phyloP scores from a whole-genome alignment of 2,329 filamentous ascomycete species.

The Aureobasidium sp. region DNA sequence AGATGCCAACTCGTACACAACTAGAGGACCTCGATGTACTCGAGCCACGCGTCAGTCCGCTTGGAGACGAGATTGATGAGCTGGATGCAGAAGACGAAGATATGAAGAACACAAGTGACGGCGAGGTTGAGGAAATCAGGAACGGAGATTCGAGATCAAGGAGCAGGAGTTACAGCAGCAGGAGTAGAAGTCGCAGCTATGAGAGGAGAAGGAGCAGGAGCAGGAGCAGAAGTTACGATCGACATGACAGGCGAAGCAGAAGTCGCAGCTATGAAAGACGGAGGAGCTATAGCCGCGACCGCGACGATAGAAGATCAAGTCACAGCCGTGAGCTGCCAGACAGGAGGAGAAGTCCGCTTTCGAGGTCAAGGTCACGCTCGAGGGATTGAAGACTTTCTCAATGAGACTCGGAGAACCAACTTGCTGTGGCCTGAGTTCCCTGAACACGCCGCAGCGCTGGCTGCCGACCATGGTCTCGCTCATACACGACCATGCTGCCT shows the following conservation, averaged over 20 bases:
- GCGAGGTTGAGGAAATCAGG: conserved; percentile 18
- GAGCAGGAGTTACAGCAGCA: conserved; percentile 1
- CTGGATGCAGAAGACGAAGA: conserved; percentile 48
- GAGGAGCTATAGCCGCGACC: neutral
- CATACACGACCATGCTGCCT: too few relatives aligned
- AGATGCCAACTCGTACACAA: conserved; percentile 71
- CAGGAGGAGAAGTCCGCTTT: neutral
- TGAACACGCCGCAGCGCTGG: too few relatives aligned
- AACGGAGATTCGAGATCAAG: conserved; percentile 13
- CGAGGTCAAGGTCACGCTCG: neutral
- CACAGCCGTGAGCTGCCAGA: neutral
- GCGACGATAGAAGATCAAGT: neutral
- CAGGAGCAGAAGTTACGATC: neutral
- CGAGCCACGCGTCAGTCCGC: conserved; percentile 73
- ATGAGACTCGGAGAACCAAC: too few relatives aligned
- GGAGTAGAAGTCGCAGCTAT: neutral
- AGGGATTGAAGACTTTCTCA: neutral
- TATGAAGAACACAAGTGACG: conserved; percentile 19
- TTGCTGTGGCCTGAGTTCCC: too few relatives aligned
- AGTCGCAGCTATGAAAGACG: neutral
- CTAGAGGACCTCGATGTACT: conserved; percentile 84
- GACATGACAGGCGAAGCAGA: neutral
- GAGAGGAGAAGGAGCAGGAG: neutral
- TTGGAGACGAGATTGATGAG: conserved; percentile 68
- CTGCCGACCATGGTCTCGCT: too few relatives aligned